Percentiles rank a stretch among this genome's conserved stretches.
These are phyloP conservation scores for Anisodus acutangulus DNA, from an alignment of 257 asterid genomes.

Conservation along the genomic window DNA sequence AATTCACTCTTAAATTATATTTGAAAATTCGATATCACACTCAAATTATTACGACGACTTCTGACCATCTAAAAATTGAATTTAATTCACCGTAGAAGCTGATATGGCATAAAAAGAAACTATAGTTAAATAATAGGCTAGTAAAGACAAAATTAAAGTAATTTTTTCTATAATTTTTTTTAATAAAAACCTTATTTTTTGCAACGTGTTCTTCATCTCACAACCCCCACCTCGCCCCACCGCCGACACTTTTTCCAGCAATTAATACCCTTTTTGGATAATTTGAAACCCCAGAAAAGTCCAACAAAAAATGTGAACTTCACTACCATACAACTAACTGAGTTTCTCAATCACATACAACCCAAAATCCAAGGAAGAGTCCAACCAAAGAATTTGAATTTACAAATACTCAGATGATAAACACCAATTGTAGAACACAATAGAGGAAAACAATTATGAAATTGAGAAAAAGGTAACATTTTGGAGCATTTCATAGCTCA, in stretches of 20 bases:
- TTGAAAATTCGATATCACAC: too few relatives aligned
- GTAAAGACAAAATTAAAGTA: too few relatives aligned
- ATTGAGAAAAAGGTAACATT: not conserved
- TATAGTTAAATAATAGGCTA: too few relatives aligned
- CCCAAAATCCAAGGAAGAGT: not conserved
- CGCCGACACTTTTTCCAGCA: not conserved
- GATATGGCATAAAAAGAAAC: too few relatives aligned
- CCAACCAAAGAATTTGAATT: slow-evolving; percentile 1
- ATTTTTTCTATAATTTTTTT: too few relatives aligned
- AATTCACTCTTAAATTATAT: too few relatives aligned
- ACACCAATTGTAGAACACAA: not conserved
- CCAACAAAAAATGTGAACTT: not conserved
- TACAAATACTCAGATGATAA: not conserved
- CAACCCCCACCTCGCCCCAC: too few relatives aligned
- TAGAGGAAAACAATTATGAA: not conserved
- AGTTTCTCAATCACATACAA: slow-evolving; percentile 4
- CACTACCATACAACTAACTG: not conserved
- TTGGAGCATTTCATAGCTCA: not conserved
- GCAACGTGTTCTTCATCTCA: too few relatives aligned
- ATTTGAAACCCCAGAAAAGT: slow-evolving; percentile 10
- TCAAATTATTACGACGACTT: too few relatives aligned
- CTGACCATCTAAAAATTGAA: too few relatives aligned
- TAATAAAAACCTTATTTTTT: too few relatives aligned
- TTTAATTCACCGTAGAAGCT: too few relatives aligned
- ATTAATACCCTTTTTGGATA: not conserved